phyloP scores from a whole-genome alignment of 2,329 filamentous ascomycete species.

The Triangularia verruculosa region DNA sequence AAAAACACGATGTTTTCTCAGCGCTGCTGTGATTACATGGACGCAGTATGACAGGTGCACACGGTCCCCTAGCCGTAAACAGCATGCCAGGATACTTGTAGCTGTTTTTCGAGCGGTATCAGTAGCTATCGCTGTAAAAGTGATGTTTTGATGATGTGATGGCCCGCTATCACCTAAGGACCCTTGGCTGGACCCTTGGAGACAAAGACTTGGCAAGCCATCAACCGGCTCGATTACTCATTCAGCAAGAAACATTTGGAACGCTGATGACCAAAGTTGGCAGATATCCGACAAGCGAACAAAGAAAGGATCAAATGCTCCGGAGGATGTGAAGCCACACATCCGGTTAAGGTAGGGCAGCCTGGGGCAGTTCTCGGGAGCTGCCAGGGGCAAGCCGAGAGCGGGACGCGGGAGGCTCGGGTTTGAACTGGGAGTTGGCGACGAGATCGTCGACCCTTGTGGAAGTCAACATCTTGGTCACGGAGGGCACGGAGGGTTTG shows the following conservation, averaged over 20 bases:
- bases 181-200: neutral
- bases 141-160: too few relatives aligned
- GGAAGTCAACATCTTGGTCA: neutral
- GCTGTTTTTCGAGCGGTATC: too few relatives aligned
- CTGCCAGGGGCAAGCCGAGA: neutral
- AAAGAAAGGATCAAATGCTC: neutral
- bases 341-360: neutral
- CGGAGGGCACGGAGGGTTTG: neutral
- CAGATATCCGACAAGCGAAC: neutral
- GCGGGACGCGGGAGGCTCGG: neutral
- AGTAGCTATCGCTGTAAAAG: too few relatives aligned
- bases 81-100: too few relatives aligned
- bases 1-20: neutral
- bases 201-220: too few relatives aligned
- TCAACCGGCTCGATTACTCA: neutral
- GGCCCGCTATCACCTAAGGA: too few relatives aligned
- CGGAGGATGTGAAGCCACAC: neutral
- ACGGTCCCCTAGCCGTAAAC: too few relatives aligned
- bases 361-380: neutral
- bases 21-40: neutral
- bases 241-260: neutral
- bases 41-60: too few relatives aligned
- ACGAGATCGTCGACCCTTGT: neutral
- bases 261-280: neutral
- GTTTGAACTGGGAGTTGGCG: neutral